Evolutionary conservation across 345 rosid genomes (phyloP).

Genomic region (Eucalyptus curtisii): DNA sequence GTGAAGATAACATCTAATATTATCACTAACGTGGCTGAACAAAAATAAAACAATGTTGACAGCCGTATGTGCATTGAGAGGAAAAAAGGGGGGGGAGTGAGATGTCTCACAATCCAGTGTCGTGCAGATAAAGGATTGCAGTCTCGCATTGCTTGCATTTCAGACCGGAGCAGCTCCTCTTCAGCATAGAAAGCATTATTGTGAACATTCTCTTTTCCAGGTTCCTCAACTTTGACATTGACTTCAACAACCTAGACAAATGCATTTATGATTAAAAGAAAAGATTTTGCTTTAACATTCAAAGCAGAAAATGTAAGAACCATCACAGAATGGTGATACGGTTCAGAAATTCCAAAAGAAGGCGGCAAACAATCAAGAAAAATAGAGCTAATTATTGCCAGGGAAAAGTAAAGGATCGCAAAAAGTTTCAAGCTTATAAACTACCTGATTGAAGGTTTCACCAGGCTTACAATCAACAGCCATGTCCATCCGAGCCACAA

Average conservation of each 20-base stretch:
- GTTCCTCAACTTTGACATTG: conserved; percentile 59
- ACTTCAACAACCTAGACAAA: conserved; percentile 47
- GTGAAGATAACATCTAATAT: neutral
- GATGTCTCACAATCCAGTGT: conserved; percentile 63
- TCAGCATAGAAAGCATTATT: conserved; percentile 71
- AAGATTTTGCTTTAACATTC: neutral
- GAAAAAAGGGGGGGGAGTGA: too few relatives aligned
- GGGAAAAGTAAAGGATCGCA: neutral
- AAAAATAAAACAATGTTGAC: neutral
- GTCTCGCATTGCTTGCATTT: conserved; percentile 55
- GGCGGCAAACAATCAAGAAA: neutral
- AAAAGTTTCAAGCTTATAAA: neutral
- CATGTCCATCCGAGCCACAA: conserved; percentile 74
- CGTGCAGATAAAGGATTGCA: conserved; percentile 59
- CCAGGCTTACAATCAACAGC: conserved; percentile 71
- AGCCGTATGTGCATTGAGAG: neutral
- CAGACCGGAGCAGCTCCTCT: conserved; percentile 48
- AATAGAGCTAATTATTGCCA: neutral
- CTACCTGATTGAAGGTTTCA: conserved; percentile 57
- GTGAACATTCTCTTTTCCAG: conserved; percentile 56
- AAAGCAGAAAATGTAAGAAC: neutral
- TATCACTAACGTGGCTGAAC: neutral
- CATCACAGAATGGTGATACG: neutral
- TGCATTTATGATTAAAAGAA: neutral
- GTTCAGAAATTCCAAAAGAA: neutral